Conservation (phyloP, 495 filamentous ascomycete species). For the Annulohypoxylon maeteangense region DNA sequence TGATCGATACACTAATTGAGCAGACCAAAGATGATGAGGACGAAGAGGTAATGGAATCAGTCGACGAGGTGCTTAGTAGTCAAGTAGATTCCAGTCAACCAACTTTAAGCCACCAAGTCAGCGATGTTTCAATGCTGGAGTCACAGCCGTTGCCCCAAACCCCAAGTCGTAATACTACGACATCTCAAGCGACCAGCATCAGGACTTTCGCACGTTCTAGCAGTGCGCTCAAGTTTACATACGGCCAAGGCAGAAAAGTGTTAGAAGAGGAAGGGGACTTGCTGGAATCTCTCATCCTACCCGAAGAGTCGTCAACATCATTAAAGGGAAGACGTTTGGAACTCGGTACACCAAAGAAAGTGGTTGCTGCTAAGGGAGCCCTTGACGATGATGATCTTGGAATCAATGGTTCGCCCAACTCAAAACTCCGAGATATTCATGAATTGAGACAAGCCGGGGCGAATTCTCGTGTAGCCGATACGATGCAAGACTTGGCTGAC, state of each 20-base stretch:
- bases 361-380: conserved; percentile 38
- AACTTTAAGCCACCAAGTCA: conserved; percentile 28
- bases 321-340: conserved; percentile 54
- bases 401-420: conserved; percentile 72
- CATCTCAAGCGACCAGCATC: conserved; percentile 28
- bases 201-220: conserved; percentile 44
- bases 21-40: conserved; percentile 47
- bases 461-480: conserved; percentile 82
- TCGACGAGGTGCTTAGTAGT: conserved; percentile 22
- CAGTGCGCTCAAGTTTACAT: conserved; percentile 57
- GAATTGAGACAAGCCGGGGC: conserved; percentile 88
- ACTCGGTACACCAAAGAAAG: conserved; percentile 50
- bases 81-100: conserved; percentile 27
- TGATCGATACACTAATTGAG: conserved; percentile 67
- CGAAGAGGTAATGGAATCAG: conserved; percentile 13
- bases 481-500: conserved; percentile 84
- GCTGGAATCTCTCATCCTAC: conserved; percentile 43
- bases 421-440: conserved; percentile 67
- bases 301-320: conserved; percentile 33
- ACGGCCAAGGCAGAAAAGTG: conserved; percentile 61
- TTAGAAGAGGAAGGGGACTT: conserved; percentile 53
- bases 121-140: conserved; percentile 34
- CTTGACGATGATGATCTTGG: conserved; percentile 66
- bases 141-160: conserved; percentile 36
- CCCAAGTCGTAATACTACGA: conserved; percentile 28